Conservation (phyloP, 169 alveolate genomes). For the Cryptosporidium muris region DNA sequence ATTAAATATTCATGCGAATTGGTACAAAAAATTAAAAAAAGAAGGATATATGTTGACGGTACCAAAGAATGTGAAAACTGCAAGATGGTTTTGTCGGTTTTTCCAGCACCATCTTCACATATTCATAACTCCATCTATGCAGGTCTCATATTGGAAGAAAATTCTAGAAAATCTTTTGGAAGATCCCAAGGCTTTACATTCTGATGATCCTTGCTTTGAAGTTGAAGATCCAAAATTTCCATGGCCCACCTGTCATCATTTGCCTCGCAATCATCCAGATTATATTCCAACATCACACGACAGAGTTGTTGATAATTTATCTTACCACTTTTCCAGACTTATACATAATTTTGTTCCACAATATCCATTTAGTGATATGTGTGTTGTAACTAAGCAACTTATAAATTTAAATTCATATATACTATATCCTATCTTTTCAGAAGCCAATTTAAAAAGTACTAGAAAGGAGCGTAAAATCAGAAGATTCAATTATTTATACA, state of each 20-base stretch:
- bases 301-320: slow-evolving; percentile 39
- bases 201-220: slow-evolving; percentile 40
- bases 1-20: slow-evolving; percentile 41
- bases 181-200: slow-evolving; percentile 4
- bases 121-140: slow-evolving; percentile 43
- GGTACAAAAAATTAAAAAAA: slow-evolving; percentile 47
- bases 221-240: slow-evolving; percentile 67
- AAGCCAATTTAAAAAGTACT: not conserved
- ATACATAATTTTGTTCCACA: slow-evolving; percentile 52
- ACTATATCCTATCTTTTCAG: slow-evolving; percentile 32
- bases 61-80: slow-evolving; percentile 39
- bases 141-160: slow-evolving; percentile 29
- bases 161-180: slow-evolving; percentile 40
- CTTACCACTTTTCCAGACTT: slow-evolving; percentile 51
- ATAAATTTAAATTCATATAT: slow-evolving; percentile 15
- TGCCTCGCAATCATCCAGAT: slow-evolving; percentile 9
- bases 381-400: slow-evolving; percentile 31
- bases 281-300: slow-evolving; percentile 22
- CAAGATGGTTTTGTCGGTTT: slow-evolving; percentile 69
- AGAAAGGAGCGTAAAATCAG: slow-evolving; percentile 8
- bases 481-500: slow-evolving; percentile 23
- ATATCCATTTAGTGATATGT: slow-evolving; percentile 54
- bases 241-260: slow-evolving; percentile 57
- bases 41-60: slow-evolving; percentile 47
- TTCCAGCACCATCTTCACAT: slow-evolving; percentile 57